phyloP scores from a whole-genome alignment of 2,329 filamentous ascomycete species.

The Trichophyton verrucosum region DNA sequence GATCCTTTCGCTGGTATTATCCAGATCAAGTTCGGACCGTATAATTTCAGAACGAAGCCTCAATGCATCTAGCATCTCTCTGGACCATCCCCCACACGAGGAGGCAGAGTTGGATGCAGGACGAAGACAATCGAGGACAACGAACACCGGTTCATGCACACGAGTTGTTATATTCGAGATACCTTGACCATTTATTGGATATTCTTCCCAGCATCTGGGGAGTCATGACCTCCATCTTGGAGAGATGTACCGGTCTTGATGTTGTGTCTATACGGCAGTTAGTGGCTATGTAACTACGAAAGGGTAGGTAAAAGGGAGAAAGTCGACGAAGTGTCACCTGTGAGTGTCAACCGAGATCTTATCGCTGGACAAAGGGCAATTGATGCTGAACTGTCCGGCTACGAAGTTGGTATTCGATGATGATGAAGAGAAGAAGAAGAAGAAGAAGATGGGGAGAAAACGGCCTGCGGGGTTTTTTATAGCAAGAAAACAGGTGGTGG shows the following conservation, averaged over 20 bases:
- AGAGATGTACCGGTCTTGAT: conserved; percentile 13
- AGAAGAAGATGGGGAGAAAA: background rate
- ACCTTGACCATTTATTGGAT: conserved; percentile 36
- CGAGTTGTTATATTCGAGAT: conserved; percentile 31
- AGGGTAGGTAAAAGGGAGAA: background rate
- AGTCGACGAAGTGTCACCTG: conserved; percentile 1
- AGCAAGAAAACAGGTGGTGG: background rate
- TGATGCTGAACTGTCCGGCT: background rate
- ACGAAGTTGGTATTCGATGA: background rate
- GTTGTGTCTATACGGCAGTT: conserved; percentile 3
- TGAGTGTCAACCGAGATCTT: background rate
- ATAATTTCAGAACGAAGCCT: conserved; percentile 51
- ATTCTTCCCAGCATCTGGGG: conserved; percentile 26
- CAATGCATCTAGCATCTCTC: conserved; percentile 8
- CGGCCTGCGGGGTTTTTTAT: background rate
- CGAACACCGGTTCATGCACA: conserved; percentile 56
- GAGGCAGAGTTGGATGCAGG: conserved; percentile 18
- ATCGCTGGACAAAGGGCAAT: background rate
- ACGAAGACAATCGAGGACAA: conserved; percentile 22
- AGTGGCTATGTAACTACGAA: background rate
- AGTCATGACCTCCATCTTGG: conserved; percentile 28
- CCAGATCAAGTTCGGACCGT: conserved; percentile 95
- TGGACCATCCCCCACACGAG: conserved; percentile 13
- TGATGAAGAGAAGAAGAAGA: background rate
- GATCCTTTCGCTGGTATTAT: conserved; percentile 99